Base-by-base conservation (phyloP, 805 yeast genomes). In the Cyberlindnera samutprakarnensis region DNA sequence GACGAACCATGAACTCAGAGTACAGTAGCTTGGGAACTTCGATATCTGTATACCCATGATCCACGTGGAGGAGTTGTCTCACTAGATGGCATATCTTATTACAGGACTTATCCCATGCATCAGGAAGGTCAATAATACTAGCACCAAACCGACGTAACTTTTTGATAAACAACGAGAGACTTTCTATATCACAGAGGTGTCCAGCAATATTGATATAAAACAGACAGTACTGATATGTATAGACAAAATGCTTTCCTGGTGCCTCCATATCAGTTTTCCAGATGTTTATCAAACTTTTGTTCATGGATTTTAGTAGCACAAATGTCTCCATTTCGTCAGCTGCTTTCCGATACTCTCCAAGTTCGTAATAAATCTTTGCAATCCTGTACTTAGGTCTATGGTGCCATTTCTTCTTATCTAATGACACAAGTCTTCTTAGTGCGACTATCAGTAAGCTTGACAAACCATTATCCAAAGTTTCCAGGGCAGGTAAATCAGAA, bases 201-300 rank as follows among this genome's bases (percentile, higher is more conserved):
- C 65, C 59, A 16, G 84, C 54, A 16, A 88, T 47, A 15, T 69
- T 70, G 28, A 81, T 68, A 44, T 68, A 78, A 48, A 78, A 81
- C 28, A 61, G 53, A 15, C 84, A 70, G 49, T 92, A 90, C 33
- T 76, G 73, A 41, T 65, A 69, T 20, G 80, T 78, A 56, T 81
- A 86, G 9, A 74, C 75, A 52, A 87, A 90, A 56, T 90, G 96
- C 44, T 83, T 85, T 0, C 99, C 99, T 0, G 96, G 92, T 14
- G 94, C 59, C 53, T 94, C 98, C 45, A 66, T 55, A 29, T 87
- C 95, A 0, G 96, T 94, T 45, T 86, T 86, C 97, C 98, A 92
- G 36, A 92, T 83, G 42, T 75, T 80, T 1, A 88, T 74, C 23
- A 92, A 66, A 9, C 79, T 74, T 48, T 86, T 82, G 26, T 75